These are phyloP conservation scores for Catharanthus roseus DNA, from an alignment of 257 asterid species.

Conservation along the genomic window DNA sequence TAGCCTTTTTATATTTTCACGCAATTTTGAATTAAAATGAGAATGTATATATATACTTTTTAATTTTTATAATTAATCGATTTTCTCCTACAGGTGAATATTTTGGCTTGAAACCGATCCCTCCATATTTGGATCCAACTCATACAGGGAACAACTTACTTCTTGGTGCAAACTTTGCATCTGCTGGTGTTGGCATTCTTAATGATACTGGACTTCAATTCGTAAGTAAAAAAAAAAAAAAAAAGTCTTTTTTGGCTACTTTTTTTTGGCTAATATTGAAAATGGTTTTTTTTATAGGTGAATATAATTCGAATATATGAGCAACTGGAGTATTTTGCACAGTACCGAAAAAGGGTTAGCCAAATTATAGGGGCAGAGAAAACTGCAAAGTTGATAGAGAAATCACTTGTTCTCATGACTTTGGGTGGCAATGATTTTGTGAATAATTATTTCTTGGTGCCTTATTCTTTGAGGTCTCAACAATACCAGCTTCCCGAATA, in stretches of 20 bases:
- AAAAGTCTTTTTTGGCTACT: too few species aligned
- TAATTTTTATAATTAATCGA: neutral
- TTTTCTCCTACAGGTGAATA: conserved; percentile 46
- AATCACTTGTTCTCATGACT: conserved; percentile 53
- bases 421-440: conserved; percentile 95
- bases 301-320: conserved; percentile 57
- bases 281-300: conserved; percentile 40
- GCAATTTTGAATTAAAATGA: too few species aligned
- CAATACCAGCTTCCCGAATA: conserved; percentile 50
- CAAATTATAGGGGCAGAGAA: conserved; percentile 39
- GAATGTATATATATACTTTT: too few species aligned
- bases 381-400: conserved; percentile 34
- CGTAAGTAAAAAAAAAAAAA: conserved; percentile 33
- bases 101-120: conserved; percentile 52
- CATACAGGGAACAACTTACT: conserved; percentile 47
- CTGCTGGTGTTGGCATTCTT: conserved; percentile 86
- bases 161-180: conserved; percentile 87
- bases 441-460: conserved; percentile 73
- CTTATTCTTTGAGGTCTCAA: conserved; percentile 53
- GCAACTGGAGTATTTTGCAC: conserved; percentile 48
- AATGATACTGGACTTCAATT: conserved; percentile 84
- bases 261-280: too few species aligned
- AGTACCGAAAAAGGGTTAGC: conserved; percentile 50
- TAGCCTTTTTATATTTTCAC: too few species aligned
- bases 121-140: conserved; percentile 66